A percentile compares a stretch with the other conserved stretches of the same genome.
phyloP scores from a whole-genome alignment of 31 red algal genomes.

The Odonthalia washingtoniensis region DNA sequence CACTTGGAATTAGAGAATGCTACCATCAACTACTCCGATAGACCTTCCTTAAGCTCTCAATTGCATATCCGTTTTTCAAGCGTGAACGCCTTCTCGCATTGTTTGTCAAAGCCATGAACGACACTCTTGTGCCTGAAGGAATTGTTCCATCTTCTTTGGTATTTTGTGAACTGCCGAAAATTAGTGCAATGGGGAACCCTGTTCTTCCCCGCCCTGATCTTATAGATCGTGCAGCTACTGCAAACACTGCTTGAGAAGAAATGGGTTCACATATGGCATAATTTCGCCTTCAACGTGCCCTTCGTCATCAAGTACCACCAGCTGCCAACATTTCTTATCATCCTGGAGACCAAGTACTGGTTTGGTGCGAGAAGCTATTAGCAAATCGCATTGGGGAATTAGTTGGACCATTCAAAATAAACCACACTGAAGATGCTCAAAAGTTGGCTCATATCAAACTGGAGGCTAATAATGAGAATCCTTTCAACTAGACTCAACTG shows the following conservation, averaged over 20 bases:
- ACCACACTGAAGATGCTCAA: background rate
- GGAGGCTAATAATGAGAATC: background rate
- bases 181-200: background rate
- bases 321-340: background rate
- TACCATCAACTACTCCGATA: constrained; percentile 34
- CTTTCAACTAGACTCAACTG: background rate
- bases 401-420: constrained; percentile 1
- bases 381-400: constrained; percentile 11
- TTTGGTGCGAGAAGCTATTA: constrained; percentile 9
- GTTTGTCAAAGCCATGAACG: constrained; percentile 42
- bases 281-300: background rate
- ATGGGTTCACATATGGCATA: constrained; percentile 1
- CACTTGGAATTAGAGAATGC: constrained; percentile 33
- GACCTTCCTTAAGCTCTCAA: constrained; percentile 24
- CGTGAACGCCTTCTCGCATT: too few relatives aligned
- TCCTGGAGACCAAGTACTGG: background rate
- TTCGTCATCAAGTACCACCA: too few relatives aligned
- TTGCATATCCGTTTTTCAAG: background rate
- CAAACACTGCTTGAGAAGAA: background rate
- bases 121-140: constrained; percentile 23
- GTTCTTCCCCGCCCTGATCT: background rate
- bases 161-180: constrained; percentile 1
- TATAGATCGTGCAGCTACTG: background rate
- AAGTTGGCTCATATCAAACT: background rate
- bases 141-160: constrained; percentile 29